Evolutionary conservation across 345 rosid species (phyloP), one percentile per base, ranked within the genome.

Genomic region (Rhodomyrtus tomentosa): DNA sequence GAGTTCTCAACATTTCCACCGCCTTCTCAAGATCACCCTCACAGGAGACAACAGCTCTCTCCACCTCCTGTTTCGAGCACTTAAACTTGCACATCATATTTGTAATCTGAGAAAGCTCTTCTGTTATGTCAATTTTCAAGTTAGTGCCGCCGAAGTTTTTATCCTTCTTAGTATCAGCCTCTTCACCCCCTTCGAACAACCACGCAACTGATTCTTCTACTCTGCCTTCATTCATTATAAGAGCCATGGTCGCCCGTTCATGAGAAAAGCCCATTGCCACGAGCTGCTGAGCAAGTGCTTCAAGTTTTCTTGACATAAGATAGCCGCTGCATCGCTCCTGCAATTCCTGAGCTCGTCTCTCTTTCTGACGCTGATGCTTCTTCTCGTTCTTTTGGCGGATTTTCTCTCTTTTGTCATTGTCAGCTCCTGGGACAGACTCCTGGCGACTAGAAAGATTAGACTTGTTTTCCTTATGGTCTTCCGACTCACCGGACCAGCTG

Each of bases 401-500:
- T 89, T 95, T 96, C 81, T 96, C 99, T 81, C 98, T 89, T 88
- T 94, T 96, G 79, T 95, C 98, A 87, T 88, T 90, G 84, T 96
- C 99, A 81, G 93, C 94, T 82, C 95, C 96, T 24, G 96, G 92
- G 82, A 92, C 84, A n/a, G 84, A 87, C 84, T 95, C 98, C 82
- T 81, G 97, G 68, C 88, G 91, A 53, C 68, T 80, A 81, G 94
- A 84, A 62, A 83, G 85, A 88, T 86, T 91, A 11, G 90, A 86
- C 36, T 87, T 49, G 87, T 92, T 95, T 72, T 96, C 95, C 90
- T 96, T 93, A n/a, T 92, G 98, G 82, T 96, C 98, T 92, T 96
- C 99, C 0, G 99, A 96, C 85, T 96, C 99, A 49, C 99, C 96
- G 16, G 99, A 96, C 90, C 97, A 95, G 91, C 99, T 96, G 88